These are phyloP conservation scores for Ganoderma sp. DNA, from an alignment of 1,284 basidiomycete species.

Conservation along the genomic window DNA sequence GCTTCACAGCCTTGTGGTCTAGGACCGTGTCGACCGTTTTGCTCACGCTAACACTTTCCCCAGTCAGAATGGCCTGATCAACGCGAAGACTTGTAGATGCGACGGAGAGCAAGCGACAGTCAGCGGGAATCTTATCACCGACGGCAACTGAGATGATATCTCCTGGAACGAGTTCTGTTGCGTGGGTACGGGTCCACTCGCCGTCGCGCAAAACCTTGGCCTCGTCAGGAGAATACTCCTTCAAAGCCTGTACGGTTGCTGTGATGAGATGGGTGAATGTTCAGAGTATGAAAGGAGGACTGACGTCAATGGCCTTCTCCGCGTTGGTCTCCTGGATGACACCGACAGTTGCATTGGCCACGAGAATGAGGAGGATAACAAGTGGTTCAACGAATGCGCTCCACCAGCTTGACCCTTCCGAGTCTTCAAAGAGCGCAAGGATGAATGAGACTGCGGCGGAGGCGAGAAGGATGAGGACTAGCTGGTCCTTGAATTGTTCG, in stretches of 20 bases:
- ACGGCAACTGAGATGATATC: constrained; percentile 90
- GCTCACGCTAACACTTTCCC: constrained; percentile 88
- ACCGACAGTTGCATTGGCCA: constrained; percentile 93
- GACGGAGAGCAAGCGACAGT: constrained; percentile 87
- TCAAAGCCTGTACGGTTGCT: constrained; percentile 70
- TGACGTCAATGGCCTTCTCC: constrained; percentile 92
- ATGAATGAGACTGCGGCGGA: constrained; percentile 92
- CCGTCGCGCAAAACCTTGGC: constrained; percentile 87
- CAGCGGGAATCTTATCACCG: constrained; percentile 93
- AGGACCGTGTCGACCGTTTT: constrained; percentile 73
- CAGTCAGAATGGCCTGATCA: constrained; percentile 94
- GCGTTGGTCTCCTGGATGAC: constrained; percentile 95
- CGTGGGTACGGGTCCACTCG: constrained; percentile 75
- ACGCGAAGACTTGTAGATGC: constrained; percentile 91
- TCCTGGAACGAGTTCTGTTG: constrained; percentile 89
- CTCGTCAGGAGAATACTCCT: constrained; percentile 94
- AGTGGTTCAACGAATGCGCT: constrained; percentile 91
- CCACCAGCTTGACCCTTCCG: constrained; percentile 67
- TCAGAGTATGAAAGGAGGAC: constrained; percentile 41
- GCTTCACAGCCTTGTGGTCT: constrained; percentile 85
- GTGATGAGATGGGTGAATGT: constrained; percentile 13
- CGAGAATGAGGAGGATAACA: constrained; percentile 91
- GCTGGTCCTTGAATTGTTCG: constrained; percentile 97
- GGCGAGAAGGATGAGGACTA: constrained; percentile 91
- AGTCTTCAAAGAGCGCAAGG: constrained; percentile 84